These are phyloP conservation scores for Dispira parvispora DNA, from an alignment of 192 early-diverging fungal genomes.

Conservation along the genomic window DNA sequence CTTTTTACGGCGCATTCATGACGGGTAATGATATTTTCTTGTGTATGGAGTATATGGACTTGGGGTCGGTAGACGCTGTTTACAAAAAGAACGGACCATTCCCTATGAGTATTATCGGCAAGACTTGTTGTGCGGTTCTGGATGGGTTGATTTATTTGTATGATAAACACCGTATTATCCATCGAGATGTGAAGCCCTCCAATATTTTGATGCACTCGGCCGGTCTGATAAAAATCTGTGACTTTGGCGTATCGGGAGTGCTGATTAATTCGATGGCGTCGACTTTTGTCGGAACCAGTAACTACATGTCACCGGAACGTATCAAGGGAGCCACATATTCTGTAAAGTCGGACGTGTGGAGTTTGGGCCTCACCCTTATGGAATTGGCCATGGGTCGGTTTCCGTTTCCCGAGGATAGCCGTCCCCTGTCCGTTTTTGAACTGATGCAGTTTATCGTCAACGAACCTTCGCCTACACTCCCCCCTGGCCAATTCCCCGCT, in stretches of 20 bases:
- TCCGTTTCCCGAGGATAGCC: constrained; percentile 47
- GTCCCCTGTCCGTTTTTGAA: constrained; percentile 70
- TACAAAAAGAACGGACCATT: constrained; percentile 85
- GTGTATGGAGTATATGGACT: constrained; percentile 97
- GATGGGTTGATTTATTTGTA: constrained; percentile 74
- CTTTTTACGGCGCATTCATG: constrained; percentile 91
- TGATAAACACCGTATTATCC: constrained; percentile 79
- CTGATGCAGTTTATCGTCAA: constrained; percentile 83
- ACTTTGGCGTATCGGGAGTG: constrained; percentile 86
- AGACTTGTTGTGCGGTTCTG: constrained; percentile 64
- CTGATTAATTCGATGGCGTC: constrained; percentile 68
- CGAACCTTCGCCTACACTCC: constrained; percentile 68
- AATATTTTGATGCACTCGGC: constrained; percentile 69
- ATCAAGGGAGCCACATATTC: constrained; percentile 63
- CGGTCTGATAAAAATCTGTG: constrained; percentile 65
- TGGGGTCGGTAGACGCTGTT: constrained; percentile 80
- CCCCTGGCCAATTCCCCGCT: constrained; percentile 49
- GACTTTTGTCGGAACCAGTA: constrained; percentile 71
- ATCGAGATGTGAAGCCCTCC: constrained; percentile 80
- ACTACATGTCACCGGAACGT: constrained; percentile 75
- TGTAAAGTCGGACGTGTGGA: constrained; percentile 72
- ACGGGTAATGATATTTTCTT: constrained; percentile 75
- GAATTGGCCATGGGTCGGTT: constrained; percentile 62
- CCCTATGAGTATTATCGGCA: constrained; percentile 69
- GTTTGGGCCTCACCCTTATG: constrained; percentile 63